Base-by-base conservation (phyloP, 139 green algal species). In the Dunaliella primolecta region DNA sequence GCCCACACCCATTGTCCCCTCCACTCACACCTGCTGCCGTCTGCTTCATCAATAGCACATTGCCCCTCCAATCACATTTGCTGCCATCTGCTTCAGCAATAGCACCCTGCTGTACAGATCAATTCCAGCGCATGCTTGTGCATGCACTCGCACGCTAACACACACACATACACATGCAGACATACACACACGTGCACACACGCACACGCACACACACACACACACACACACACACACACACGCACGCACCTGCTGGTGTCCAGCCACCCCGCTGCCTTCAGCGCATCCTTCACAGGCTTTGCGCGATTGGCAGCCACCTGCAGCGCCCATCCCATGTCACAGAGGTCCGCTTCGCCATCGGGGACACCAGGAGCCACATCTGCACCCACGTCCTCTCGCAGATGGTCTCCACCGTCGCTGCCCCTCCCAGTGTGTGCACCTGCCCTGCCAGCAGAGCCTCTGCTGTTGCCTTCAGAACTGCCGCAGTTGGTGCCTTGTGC, bases 221-320 rank as follows among this genome's bases (percentile, higher is more conserved):
- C n/a, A n/a, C n/a, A 15, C 7, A 75, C 38, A 15, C 79, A 2
- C 33, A 38, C 33, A 82, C 64, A 29, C 30, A 1, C 11, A 77
- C 37, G n/a, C 21, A 76, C 88, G 75, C 85, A 84, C 83, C 55
- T 75, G 38, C 38, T 37, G 27, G 72, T 21, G 78, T 94, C 85
- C 76, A 94, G 84, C 86, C 81, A 90, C n/a, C 84, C 81, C 0
- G 36, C 33, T 1, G 75, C 80, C 72, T 91, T 93, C 20, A 94
- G 78, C 27, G 81, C 87, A 81, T 94, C 92, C 64, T 94, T 94
- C 2, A 92, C 82, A 0, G n/a, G 78, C 85, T 94, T 94, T 35
- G 92, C 90, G 33, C 82, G 29, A 24, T 1, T 2, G 2, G 32
- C 84, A 1, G 75, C 82, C 23, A 91, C 85, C 38, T 79, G 37